A percentile compares a stretch with the other conserved stretches of the same genome.
phyloP scores from a whole-genome alignment of 148 eudicot species.

The Diospyros kaki region DNA sequence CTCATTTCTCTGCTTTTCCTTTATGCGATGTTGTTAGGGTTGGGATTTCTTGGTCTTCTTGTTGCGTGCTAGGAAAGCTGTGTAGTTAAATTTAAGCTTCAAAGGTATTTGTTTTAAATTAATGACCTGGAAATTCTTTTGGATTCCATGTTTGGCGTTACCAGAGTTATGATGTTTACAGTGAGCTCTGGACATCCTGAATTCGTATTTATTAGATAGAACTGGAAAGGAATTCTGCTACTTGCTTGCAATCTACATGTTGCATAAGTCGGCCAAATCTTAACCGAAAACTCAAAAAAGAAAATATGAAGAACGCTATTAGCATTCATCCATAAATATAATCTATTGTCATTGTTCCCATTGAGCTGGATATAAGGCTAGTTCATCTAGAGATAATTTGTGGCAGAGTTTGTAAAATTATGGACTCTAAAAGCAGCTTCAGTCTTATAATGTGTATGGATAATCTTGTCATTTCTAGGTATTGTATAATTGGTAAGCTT shows the following conservation, averaged over 20 bases:
- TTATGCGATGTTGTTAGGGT: not conserved
- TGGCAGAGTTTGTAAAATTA: constrained; percentile 2
- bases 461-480: not conserved
- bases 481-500: not conserved
- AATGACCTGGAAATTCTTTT: not conserved
- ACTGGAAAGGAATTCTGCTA: not conserved
- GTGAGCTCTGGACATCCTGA: not conserved
- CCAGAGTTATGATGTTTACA: not conserved
- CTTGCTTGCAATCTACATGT: not conserved
- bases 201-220: not conserved
- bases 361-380: not conserved
- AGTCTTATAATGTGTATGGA: too few relatives aligned
- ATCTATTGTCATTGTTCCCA: not conserved
- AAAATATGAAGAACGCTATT: not conserved
- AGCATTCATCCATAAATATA: not conserved
- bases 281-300: not conserved
- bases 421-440: not conserved
- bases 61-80: not conserved
- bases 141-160: not conserved
- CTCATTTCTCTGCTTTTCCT: not conserved
- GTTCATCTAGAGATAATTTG: not conserved
- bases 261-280: constrained; percentile 4
- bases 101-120: not conserved
- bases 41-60: not conserved
- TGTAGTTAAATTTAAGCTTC: not conserved